A percentile compares a stretch with the other conserved stretches of the same genome.
Conservation (phyloP, 2,329 filamentous ascomycete genomes). For the Pseudopithomyces chartarum region DNA sequence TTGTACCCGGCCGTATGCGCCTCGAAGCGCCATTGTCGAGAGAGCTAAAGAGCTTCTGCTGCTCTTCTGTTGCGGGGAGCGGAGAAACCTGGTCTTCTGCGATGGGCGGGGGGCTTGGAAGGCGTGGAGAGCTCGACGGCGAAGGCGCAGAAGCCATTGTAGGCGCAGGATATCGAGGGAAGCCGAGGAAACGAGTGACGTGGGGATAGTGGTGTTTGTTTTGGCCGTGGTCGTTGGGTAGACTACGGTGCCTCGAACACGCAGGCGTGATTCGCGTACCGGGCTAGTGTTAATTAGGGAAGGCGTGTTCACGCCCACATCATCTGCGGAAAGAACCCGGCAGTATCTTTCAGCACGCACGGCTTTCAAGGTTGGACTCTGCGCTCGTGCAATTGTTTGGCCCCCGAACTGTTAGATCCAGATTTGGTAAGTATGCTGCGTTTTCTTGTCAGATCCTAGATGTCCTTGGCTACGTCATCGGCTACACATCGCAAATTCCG, state of each 20-base stretch:
- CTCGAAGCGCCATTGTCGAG: slow-evolving; percentile 77
- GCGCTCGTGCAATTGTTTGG: background rate
- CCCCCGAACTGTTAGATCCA: no score
- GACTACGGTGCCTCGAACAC: background rate
- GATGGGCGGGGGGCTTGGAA: slow-evolving; percentile 92
- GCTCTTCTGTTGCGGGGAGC: slow-evolving; percentile 63
- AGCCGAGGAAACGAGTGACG: background rate
- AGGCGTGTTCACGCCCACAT: background rate
- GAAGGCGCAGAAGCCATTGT: slow-evolving; percentile 46
- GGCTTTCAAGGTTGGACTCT: background rate
- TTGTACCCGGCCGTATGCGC: slow-evolving; percentile 90
- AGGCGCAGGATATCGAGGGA: background rate
- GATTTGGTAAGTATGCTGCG: no score
- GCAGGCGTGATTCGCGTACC: background rate
- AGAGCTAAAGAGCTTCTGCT: slow-evolving; percentile 57
- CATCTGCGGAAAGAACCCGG: background rate
- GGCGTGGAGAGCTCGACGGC: slow-evolving; percentile 79
- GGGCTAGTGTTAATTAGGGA: background rate
- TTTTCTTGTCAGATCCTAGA: no score
- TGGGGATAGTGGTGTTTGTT: background rate
- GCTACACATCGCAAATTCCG: background rate
- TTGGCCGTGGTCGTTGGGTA: background rate
- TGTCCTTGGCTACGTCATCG: background rate
- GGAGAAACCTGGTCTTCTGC: slow-evolving; percentile 94
- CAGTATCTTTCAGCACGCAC: background rate